A percentile compares a stretch with the other conserved stretches of the same genome.
Evolutionary conservation across 2,329 filamentous ascomycete species (phyloP).

Genomic region (Diplodia seriata): DNA sequence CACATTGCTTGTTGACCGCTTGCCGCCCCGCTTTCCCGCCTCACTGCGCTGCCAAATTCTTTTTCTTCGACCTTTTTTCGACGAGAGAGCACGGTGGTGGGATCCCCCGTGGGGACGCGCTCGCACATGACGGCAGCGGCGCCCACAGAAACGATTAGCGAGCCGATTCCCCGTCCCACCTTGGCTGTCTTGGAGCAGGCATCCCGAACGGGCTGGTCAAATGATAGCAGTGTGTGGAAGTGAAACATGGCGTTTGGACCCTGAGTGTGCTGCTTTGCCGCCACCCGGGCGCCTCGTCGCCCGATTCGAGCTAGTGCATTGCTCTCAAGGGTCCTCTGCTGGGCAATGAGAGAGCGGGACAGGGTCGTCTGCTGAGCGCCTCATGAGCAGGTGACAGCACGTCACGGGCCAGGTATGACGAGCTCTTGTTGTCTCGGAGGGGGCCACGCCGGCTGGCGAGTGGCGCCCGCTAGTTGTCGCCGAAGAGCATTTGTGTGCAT

Average conservation of each 20-base stretch:
- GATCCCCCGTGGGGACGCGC: conserved; percentile 1
- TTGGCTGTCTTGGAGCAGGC: not conserved
- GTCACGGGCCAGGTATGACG: conserved; percentile 11
- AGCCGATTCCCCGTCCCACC: not conserved
- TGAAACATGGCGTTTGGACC: conserved; percentile 1
- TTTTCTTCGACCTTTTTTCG: not conserved
- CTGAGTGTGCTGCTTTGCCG: not conserved
- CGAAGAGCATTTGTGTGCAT: not conserved
- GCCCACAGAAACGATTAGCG: not conserved
- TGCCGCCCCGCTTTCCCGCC: not conserved
- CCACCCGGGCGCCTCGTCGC: not conserved
- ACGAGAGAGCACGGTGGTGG: not conserved
- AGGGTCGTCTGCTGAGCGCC: conserved; percentile 6
- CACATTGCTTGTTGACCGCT: not conserved
- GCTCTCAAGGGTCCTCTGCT: no score
- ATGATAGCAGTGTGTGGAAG: not conserved
- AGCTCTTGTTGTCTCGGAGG: not conserved
- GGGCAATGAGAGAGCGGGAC: not conserved
- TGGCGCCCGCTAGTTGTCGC: not conserved
- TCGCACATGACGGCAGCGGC: not conserved
- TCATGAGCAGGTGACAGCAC: conserved; percentile 11
- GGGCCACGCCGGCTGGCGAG: not conserved
- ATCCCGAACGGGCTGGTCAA: not conserved
- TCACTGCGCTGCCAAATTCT: not conserved
- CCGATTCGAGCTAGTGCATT: not conserved